Percentiles rank a stretch among this genome's conserved stretches.
Conservation (phyloP, 495 filamentous ascomycete species). For the Cercophora sp. region DNA sequence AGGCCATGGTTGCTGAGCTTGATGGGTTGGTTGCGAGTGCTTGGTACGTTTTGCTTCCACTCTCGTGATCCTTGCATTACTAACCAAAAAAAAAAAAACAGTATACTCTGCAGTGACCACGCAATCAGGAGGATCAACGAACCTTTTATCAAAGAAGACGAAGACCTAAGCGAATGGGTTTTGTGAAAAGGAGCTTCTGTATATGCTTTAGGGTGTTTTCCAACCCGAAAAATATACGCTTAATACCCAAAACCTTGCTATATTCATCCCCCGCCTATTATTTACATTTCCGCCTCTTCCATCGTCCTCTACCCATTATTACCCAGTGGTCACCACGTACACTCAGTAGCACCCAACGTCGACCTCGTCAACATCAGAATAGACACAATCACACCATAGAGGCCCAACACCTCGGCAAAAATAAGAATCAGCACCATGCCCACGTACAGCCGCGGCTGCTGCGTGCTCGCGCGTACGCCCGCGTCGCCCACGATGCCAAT, state of each 20-base stretch:
- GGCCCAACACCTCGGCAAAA: slow-evolving; percentile 85
- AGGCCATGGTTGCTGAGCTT: slow-evolving; percentile 81
- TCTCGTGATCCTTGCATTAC: not conserved
- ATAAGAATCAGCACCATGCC: slow-evolving; percentile 95
- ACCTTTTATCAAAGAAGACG: slow-evolving; percentile 71
- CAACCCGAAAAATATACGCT: no score
- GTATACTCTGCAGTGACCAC: slow-evolving; percentile 88
- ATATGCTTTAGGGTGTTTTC: no score
- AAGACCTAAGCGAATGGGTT: slow-evolving; percentile 78
- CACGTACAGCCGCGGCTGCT: slow-evolving; percentile 83
- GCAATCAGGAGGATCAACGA: slow-evolving; percentile 91
- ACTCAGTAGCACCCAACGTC: slow-evolving; percentile 30
- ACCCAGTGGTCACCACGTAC: slow-evolving; percentile 22
- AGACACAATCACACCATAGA: slow-evolving; percentile 46
- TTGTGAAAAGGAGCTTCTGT: slow-evolving; percentile 40
- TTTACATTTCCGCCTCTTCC: no score
- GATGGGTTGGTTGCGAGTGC: slow-evolving; percentile 73
- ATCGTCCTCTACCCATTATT: not conserved
- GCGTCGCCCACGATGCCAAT: slow-evolving; percentile 90
- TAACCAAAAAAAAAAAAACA: slow-evolving; percentile 24
- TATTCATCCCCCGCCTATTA: no score
- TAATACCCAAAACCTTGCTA: no score
- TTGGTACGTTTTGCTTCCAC: slow-evolving; percentile 36
- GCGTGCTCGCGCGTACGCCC: slow-evolving; percentile 81
- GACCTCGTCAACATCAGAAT: slow-evolving; percentile 42